Conservation (phyloP, 2,329 filamentous ascomycete species). For the Epichloe elymi region DNA sequence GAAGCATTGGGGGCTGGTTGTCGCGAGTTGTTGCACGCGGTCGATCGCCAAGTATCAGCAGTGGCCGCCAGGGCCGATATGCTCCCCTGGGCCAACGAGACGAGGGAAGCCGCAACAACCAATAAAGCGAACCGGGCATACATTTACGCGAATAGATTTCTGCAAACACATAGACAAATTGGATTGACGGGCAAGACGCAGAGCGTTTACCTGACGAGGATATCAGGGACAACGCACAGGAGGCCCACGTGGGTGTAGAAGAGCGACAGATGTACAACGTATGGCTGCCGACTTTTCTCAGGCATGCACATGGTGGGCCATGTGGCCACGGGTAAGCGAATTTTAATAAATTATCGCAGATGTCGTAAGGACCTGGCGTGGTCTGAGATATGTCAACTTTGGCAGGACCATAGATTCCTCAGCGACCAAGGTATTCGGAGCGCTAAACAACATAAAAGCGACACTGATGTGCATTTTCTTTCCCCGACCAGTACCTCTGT, state of each 20-base stretch:
- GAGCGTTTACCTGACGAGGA: no score
- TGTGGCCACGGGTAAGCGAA: not conserved
- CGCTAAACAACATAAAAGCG: not conserved
- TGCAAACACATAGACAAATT: no score
- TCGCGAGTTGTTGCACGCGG: constrained; percentile 27
- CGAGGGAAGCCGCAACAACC: constrained; percentile 17
- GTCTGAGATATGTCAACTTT: not conserved
- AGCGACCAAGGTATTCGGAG: not conserved
- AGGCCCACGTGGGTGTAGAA: not conserved
- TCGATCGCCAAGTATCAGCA: constrained; percentile 24
- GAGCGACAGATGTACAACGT: not conserved
- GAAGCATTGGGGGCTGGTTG: constrained; percentile 38
- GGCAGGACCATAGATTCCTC: not conserved
- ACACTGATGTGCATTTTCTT: not conserved
- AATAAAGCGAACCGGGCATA: constrained; percentile 11
- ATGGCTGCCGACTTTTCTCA: no score
- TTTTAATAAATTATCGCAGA: no score
- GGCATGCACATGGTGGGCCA: not conserved
- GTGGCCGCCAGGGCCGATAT: constrained; percentile 27
- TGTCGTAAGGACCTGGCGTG: not conserved
- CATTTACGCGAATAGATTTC: constrained; percentile 14
- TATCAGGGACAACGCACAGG: not conserved
- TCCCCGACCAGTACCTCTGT: no score
- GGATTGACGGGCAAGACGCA: no score
- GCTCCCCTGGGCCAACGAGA: constrained; percentile 29